Base-by-base conservation (phyloP, 208 protist species). In the Jaenimonas drosophilae region DNA sequence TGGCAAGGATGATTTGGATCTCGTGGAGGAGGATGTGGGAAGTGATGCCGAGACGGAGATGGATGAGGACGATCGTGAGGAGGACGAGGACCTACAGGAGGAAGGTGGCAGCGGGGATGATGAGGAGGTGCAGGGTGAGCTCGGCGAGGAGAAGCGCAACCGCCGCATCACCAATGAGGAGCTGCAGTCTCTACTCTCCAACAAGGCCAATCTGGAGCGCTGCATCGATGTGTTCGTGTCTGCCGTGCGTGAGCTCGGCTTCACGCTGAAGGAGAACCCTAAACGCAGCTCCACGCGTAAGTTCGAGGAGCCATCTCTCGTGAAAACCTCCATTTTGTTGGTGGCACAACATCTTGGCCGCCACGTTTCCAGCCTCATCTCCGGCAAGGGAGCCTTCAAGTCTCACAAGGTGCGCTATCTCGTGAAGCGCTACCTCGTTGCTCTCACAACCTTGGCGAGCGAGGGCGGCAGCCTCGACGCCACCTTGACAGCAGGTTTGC, bases 301-400 rank as follows among this genome's bases (percentile, higher is more conserved):
- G 65, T 94, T 94, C 49, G 81, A 90, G 52, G 78, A 94, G 24
- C 80, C 86, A n/a, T 54, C 71, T n/a, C 56, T 89, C 2, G 86
- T 94, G 44, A 94, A 94, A 50, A 61, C 90, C 58, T 67, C 73
- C 14, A 49, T 94, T 38, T 54, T 94, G n/a, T 29, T 53, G n/a
- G 43, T 89, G 32, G 65, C 70, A 1, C 75, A 83, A 46, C 62
- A 73, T 46, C 53, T 87, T 7, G 65, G 70, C 9, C 33, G 52
- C 11, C 71, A 86, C 43, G 48, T 94, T 5, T 69, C 70, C 60
- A 65, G 48, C 5, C 61, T 94, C 47, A 73, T 94, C 55, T 85
- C 87, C 23, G 76, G 74, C 31, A 86, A 89, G 49, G 81, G 83
- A 16, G 65, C 80, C 27, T 84, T 91, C 53, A 76, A 75, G 38